Percentiles rank a stretch among this genome's conserved stretches.
phyloP scores from a whole-genome alignment of 2,329 filamentous ascomycete species.

The Clonostachys byssicola region DNA sequence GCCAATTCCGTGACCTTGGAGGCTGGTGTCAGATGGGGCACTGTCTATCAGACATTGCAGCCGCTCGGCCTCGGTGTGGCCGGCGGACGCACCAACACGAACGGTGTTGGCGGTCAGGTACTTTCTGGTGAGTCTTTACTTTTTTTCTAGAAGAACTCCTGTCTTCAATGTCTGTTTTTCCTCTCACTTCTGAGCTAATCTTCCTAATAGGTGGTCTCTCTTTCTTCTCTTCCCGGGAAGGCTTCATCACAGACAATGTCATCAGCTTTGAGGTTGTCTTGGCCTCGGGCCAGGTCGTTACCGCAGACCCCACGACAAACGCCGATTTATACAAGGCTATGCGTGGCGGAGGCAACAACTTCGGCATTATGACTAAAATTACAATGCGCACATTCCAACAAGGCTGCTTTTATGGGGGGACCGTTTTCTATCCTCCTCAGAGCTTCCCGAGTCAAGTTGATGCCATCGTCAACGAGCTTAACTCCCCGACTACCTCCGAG shows the following conservation, averaged over 20 bases:
- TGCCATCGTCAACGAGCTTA: not conserved
- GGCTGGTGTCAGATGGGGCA: no score
- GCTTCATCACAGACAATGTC: conserved; percentile 42
- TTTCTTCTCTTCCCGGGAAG: conserved; percentile 36
- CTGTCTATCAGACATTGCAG: no score
- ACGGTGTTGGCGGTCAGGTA: no score
- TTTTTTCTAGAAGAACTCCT: no score
- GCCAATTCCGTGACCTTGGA: no score
- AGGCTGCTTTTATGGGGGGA: conserved; percentile 33
- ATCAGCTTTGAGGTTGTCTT: conserved; percentile 41
- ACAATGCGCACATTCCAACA: conserved; percentile 32
- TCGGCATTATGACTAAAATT: conserved; percentile 26
- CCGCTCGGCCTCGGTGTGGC: no score
- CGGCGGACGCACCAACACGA: no score
- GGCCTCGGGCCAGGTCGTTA: conserved; percentile 35
- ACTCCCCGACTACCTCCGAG: conserved; percentile 5
- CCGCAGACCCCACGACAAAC: conserved; percentile 25
- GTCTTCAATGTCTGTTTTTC: no score
- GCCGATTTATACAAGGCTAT: conserved; percentile 38
- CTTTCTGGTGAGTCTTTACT: no score
- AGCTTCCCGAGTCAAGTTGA: not conserved
- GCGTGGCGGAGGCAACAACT: conserved; percentile 36
- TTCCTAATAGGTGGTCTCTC: conserved; percentile 34
- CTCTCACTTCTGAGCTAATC: no score
- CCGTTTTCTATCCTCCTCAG: conserved; percentile 5